Evolutionary conservation across 2,329 filamentous ascomycete genomes (phyloP), one percentile per base, ranked within the genome.

Genomic region (Fusarium secorum): DNA sequence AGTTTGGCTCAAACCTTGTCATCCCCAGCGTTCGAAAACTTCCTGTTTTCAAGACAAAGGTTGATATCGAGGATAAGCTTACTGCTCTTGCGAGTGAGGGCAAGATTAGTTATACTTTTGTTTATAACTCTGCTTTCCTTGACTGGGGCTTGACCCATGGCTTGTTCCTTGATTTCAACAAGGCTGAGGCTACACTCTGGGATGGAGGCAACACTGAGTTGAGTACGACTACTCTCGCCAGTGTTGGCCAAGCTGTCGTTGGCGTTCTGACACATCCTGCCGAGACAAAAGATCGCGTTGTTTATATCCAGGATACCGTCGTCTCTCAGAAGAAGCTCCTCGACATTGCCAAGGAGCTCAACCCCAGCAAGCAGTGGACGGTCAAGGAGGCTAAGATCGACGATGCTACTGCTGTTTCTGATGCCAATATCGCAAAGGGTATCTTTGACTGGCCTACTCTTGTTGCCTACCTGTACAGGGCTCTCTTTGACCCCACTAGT

Each of bases 41-140:
- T 2, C 85, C 88, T 3, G 74, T 89, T 3, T 89, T 88, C 63
- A 77, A 76, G 4, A 77, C 78, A 65, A 92, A 92, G 76, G 51
- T 84, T 26, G 75, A 79, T 14, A 66, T 82, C 5, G 76, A 81
- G 48, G 79, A 84, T 7, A 77, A 82, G 58, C 66, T 88, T 8
- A 77, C 77, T 36, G 80, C 82, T 72, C 79, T 82, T 48, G 77
- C 82, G 7, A 77, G 80, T 72, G 77, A 81, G 42, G 77, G 80
- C 52, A 64, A 77, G 38, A 75, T 90, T 80, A 81, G 84, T 18
- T 91, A 90, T 81, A 89, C 86, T 0, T 80, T 81, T 22, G 77
- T 91, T 4, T 80, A 85, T 28, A 87, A 82, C 57, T 85, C 85
- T 0, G 77, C 81, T 0, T 91, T 91, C 78, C 84, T 91, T 61